phyloP scores from a whole-genome alignment of 352 stramenopile genomes.

The Globisporangium carolinianum region DNA sequence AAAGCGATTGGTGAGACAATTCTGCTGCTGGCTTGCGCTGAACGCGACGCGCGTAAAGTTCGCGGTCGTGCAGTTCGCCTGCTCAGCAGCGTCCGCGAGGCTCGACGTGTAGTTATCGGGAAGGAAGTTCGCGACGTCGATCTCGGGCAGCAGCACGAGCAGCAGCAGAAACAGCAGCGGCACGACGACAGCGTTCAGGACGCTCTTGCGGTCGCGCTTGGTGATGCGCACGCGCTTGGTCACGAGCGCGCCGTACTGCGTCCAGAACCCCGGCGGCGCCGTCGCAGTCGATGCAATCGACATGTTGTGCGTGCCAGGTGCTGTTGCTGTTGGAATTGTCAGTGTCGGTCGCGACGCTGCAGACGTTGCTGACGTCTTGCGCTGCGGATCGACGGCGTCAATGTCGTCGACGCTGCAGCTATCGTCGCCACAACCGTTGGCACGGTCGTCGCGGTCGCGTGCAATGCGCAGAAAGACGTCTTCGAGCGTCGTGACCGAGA shows the following conservation, averaged over 20 bases:
- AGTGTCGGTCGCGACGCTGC: constrained; percentile 18
- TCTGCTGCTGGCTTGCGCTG: constrained; percentile 5
- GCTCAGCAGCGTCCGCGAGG: constrained; percentile 15
- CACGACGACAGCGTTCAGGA: constrained; percentile 50
- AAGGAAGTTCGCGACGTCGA: constrained; percentile 41
- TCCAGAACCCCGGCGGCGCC: constrained; percentile 20
- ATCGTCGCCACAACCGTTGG: background rate
- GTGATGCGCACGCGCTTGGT: constrained; percentile 58
- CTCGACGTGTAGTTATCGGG: constrained; percentile 22
- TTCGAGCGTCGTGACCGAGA: constrained; percentile 98
- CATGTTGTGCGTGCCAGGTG: background rate
- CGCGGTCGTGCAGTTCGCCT: constrained; percentile 16
- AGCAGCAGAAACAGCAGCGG: constrained; percentile 56
- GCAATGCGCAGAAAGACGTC: constrained; percentile 94
- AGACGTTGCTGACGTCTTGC: constrained; percentile 32
- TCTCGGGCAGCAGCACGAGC: constrained; percentile 38
- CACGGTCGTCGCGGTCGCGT: constrained; percentile 32
- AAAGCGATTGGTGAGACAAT: constrained; percentile 10
- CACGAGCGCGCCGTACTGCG: constrained; percentile 42
- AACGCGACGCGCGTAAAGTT: constrained; percentile 22
- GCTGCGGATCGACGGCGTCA: constrained; percentile 22
- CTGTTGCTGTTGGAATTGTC: constrained; percentile 1
- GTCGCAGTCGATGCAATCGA: constrained; percentile 19
- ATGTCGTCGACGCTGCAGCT: constrained; percentile 6
- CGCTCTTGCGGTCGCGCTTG: constrained; percentile 54